phyloP scores from a whole-genome alignment of 2,329 filamentous ascomycete genomes.

The Colletotrichum euphorbiae region DNA sequence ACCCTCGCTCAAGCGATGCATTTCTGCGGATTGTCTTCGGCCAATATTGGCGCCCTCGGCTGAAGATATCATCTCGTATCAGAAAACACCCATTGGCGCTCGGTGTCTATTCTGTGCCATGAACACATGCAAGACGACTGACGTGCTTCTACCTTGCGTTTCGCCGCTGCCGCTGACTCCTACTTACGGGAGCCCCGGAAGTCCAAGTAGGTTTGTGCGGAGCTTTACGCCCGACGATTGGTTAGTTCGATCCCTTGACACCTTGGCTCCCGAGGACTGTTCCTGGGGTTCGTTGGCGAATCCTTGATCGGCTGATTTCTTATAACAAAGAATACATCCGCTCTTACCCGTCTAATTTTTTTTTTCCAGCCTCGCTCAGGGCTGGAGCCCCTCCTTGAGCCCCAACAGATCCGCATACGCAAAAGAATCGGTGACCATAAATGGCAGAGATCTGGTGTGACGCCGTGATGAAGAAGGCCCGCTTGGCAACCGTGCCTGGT shows the following conservation, averaged over 20 bases:
- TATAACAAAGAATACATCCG: constrained; percentile 16
- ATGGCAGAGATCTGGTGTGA: constrained; percentile 27
- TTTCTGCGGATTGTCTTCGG: constrained; percentile 6
- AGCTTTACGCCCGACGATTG: no score
- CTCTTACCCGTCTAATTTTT: not conserved
- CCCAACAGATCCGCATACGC: constrained; percentile 22
- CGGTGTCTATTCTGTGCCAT: constrained; percentile 37
- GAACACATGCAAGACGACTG: constrained; percentile 31
- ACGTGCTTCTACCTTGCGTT: constrained; percentile 34
- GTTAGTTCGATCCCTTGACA: constrained; percentile 34
- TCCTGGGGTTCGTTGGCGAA: constrained; percentile 24
- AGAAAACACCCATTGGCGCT: constrained; percentile 28
- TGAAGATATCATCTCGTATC: constrained; percentile 34
- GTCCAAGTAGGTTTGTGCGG: no score
- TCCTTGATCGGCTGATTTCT: constrained; percentile 21
- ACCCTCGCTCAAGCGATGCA: not conserved
- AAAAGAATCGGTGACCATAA: constrained; percentile 8
- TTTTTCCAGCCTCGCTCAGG: constrained; percentile 5
- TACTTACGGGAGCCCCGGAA: no score
- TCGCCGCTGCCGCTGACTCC: constrained; percentile 19
- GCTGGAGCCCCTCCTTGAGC: constrained; percentile 1
- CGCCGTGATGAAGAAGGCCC: constrained; percentile 35
- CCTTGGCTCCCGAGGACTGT: constrained; percentile 18
- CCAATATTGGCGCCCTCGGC: constrained; percentile 18
- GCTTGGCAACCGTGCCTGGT: constrained; percentile 23